A percentile compares a stretch with the other conserved stretches of the same genome.
These are phyloP conservation scores for Penicillium psychrosexuale DNA, from an alignment of 2,329 filamentous ascomycete genomes.

Conservation along the genomic window DNA sequence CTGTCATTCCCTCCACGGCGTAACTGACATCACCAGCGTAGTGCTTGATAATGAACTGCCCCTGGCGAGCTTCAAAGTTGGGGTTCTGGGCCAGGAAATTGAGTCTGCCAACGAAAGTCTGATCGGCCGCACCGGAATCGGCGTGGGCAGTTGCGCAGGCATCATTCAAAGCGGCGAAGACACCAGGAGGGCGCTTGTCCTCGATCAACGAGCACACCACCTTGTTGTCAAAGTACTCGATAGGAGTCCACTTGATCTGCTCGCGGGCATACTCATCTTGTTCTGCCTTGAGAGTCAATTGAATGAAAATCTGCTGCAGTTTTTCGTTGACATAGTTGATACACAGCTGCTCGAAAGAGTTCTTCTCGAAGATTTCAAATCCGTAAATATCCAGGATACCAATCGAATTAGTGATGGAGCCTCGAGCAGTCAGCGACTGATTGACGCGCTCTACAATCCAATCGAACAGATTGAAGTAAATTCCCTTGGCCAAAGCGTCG, in stretches of 20 bases:
- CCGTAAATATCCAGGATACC: slow-evolving; percentile 99
- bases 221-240: slow-evolving; percentile 99
- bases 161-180: slow-evolving; percentile 95
- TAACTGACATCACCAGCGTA: slow-evolving; percentile 97
- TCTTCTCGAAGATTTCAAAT: slow-evolving; percentile 98
- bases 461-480: slow-evolving; percentile 96
- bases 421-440: slow-evolving; percentile 75
- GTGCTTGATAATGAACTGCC: slow-evolving; percentile 97
- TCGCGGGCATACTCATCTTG: slow-evolving; percentile 96
- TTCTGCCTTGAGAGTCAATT: slow-evolving; percentile 91
- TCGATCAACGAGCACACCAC: slow-evolving; percentile 97
- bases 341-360: slow-evolving; percentile 97
- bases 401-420: slow-evolving; percentile 75
- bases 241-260: slow-evolving; percentile 97
- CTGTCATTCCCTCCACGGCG: slow-evolving; percentile 92
- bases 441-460: slow-evolving; percentile 97
- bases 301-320: slow-evolving; percentile 97
- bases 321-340: slow-evolving; percentile 99
- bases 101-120: slow-evolving; percentile 90
- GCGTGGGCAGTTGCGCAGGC: slow-evolving; percentile 98
- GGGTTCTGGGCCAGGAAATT: slow-evolving; percentile 83
- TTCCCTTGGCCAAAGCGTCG: slow-evolving; percentile 89
- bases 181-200: slow-evolving; percentile 79
- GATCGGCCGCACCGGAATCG: slow-evolving; percentile 87
- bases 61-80: slow-evolving; percentile 87